These are phyloP conservation scores for Exophiala bonariae DNA, from an alignment of 2,329 filamentous ascomycete species.

Conservation along the genomic window DNA sequence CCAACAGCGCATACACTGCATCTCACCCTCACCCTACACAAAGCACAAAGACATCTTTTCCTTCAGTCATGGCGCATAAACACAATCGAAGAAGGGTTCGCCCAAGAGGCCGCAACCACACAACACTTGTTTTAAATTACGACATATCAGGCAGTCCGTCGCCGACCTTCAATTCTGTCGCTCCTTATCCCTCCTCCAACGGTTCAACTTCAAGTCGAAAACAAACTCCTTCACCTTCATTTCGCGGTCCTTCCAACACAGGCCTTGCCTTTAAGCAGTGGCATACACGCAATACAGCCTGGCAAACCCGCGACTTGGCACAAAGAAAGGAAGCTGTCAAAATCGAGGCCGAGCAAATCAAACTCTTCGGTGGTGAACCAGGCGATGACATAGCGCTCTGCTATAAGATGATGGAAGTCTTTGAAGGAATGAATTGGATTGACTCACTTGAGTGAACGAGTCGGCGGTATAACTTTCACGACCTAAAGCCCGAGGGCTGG, in stretches of 20 bases:
- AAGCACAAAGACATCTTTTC: too few relatives aligned
- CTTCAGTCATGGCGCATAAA: conserved; percentile 50
- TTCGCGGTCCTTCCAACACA: conserved; percentile 23
- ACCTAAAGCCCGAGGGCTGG: too few relatives aligned
- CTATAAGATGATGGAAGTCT: conserved; percentile 51
- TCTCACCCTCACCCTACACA: neutral
- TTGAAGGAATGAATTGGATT: conserved; percentile 50
- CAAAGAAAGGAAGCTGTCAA: conserved; percentile 31
- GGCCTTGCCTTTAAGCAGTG: conserved; percentile 37
- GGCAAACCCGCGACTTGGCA: conserved; percentile 38
- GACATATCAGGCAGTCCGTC: conserved; percentile 24
- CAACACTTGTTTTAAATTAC: conserved; percentile 26
- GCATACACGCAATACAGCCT: conserved; percentile 42
- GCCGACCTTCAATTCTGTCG: conserved; percentile 13
- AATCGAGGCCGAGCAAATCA: conserved; percentile 43
- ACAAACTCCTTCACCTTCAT: conserved; percentile 27
- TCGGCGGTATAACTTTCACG: neutral
- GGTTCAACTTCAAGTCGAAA: neutral
- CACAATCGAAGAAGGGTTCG: conserved; percentile 48
- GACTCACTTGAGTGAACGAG: conserved; percentile 28
- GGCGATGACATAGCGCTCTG: conserved; percentile 37
- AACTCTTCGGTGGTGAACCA: conserved; percentile 31
- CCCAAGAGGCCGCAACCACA: conserved; percentile 39
- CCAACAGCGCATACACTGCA: conserved; percentile 11
- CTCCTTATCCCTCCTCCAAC: conserved; percentile 10